phyloP scores from a whole-genome alignment of 2,329 filamentous ascomycete genomes.

The Hypoxylon sp. region DNA sequence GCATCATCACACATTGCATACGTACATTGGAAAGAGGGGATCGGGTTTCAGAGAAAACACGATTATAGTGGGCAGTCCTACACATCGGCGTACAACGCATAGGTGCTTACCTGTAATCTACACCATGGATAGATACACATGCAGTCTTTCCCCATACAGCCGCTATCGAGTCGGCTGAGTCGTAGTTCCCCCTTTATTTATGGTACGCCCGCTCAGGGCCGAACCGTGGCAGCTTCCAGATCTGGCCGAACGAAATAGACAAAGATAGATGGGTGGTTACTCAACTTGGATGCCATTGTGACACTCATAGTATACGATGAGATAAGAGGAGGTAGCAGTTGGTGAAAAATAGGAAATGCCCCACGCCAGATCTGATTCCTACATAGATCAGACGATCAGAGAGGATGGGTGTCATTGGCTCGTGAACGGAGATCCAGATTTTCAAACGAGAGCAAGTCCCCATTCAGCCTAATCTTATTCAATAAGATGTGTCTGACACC shows the following conservation, averaged over 20 bases:
- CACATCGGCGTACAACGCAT: constrained; percentile 31
- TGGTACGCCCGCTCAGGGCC: constrained; percentile 23
- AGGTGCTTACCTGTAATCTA: constrained; percentile 14
- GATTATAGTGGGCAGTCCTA: constrained; percentile 26
- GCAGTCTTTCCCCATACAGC: constrained; percentile 19
- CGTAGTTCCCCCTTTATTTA: constrained; percentile 19
- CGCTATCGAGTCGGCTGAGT: constrained; percentile 27
- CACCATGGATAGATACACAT: constrained; percentile 21
- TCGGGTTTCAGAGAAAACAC: constrained; percentile 16
- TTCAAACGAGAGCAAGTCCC: constrained; percentile 21
- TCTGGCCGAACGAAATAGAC: constrained; percentile 31
- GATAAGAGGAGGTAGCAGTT: constrained; percentile 33
- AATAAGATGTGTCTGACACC: constrained; percentile 24
- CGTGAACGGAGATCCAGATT: constrained; percentile 40
- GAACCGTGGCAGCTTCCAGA: constrained; percentile 42
- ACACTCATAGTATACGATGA: constrained; percentile 27
- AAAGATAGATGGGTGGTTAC: constrained; percentile 35
- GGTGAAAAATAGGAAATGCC: constrained; percentile 38
- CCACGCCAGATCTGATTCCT: constrained; percentile 43
- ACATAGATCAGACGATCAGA: constrained; percentile 45
- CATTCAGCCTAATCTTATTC: constrained; percentile 42
- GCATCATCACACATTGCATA: constrained; percentile 41
- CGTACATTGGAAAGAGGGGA: constrained; percentile 30
- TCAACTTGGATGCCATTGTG: constrained; percentile 35
- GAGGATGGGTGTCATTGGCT: constrained; percentile 40